phyloP scores from a whole-genome alignment of 208 protist genomes.

The Trypanosoma mega region DNA sequence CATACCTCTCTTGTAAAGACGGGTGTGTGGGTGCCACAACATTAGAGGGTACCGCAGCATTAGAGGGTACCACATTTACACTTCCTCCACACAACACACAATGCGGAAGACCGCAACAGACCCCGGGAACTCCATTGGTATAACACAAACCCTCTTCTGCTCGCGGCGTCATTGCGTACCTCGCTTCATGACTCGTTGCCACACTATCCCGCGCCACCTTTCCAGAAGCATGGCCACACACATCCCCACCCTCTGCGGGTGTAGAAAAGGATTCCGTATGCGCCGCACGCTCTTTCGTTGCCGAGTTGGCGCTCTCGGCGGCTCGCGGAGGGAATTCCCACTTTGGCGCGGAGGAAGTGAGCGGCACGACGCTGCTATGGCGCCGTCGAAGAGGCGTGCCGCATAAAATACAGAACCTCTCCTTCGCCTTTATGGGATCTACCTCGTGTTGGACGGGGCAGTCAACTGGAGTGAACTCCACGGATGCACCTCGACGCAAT shows the following conservation, averaged over 20 bases:
- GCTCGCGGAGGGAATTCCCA: no score
- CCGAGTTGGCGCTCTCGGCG: no score
- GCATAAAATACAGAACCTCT: conserved; percentile 17
- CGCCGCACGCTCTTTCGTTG: no score
- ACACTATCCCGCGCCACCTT: background rate
- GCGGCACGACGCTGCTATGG: no score
- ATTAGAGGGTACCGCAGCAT: background rate
- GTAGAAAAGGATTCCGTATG: no score
- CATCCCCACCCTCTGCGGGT: no score
- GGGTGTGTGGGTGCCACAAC: background rate
- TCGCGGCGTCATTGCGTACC: background rate
- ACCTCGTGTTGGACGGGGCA: conserved; percentile 13
- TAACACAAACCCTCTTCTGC: conserved; percentile 4
- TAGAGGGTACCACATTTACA: no score
- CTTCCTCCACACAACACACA: conserved; percentile 24
- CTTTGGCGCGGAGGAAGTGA: no score
- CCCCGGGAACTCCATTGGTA: conserved; percentile 16
- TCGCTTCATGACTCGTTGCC: background rate
- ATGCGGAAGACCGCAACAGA: conserved; percentile 23
- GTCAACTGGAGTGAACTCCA: conserved; percentile 6
- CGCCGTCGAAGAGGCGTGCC: background rate
- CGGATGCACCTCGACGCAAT: background rate
- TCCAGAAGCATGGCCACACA: background rate
- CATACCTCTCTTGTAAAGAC: background rate
- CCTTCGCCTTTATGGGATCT: background rate